Conservation (phyloP, 2,329 filamentous ascomycete species). For the Exophiala spinifera region DNA sequence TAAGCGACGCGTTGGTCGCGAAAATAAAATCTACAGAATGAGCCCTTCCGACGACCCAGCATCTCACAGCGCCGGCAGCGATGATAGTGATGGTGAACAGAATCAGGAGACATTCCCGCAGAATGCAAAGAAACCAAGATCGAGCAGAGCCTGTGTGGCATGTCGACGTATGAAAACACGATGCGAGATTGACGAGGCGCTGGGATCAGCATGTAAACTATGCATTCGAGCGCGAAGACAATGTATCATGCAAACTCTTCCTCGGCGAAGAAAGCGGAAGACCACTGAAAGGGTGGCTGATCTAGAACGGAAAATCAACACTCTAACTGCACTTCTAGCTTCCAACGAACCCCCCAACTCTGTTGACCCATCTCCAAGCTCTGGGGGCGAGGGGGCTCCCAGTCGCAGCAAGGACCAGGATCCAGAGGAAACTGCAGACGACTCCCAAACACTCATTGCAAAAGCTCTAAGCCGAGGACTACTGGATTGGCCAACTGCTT, state of each 20-base stretch:
- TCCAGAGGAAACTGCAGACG: neutral
- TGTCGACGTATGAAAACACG: constrained; percentile 78
- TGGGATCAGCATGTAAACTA: constrained; percentile 63
- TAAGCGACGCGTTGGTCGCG: no score
- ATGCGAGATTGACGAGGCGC: constrained; percentile 71
- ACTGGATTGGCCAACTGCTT: constrained; percentile 50
- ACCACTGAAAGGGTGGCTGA: constrained; percentile 84
- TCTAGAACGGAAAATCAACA: constrained; percentile 88
- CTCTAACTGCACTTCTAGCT: constrained; percentile 73
- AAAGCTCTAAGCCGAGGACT: constrained; percentile 50
- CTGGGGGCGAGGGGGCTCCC: neutral
- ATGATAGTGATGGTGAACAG: constrained; percentile 21
- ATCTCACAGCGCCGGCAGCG: constrained; percentile 18
- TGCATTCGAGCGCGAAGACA: constrained; percentile 73
- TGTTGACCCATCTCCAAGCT: constrained; percentile 1
- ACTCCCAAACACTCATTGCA: constrained; percentile 31
- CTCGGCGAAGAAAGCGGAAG: constrained; percentile 75
- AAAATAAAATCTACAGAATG: neutral
- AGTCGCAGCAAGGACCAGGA: neutral
- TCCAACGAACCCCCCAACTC: constrained; percentile 41
- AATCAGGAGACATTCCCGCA: constrained; percentile 1
- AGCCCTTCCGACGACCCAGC: constrained; percentile 3
- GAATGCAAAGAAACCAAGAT: constrained; percentile 13
- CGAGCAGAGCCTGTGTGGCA: constrained; percentile 64
- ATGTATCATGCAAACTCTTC: constrained; percentile 76